Conservation (phyloP, 2,329 filamentous ascomycete genomes). For the Xylaria sp. region DNA sequence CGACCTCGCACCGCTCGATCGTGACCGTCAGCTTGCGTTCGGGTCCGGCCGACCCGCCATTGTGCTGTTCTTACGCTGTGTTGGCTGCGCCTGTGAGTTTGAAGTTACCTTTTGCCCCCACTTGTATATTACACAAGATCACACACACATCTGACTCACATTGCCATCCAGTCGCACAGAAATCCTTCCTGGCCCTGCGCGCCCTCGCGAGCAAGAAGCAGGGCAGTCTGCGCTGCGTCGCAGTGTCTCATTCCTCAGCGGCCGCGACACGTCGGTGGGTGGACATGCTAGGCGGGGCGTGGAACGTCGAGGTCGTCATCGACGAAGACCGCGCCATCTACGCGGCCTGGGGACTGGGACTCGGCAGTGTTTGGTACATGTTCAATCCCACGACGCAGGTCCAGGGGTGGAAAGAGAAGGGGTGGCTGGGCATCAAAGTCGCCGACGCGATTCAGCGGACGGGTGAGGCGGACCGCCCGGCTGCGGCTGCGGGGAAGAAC, state of each 20-base stretch:
- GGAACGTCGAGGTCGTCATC: conserved; percentile 65
- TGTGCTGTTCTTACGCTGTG: conserved; percentile 64
- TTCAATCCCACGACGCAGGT: conserved; percentile 64
- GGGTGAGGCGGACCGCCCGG: conserved; percentile 40
- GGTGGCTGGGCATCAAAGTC: conserved; percentile 63
- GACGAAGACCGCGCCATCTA: conserved; percentile 67
- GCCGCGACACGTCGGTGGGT: conserved; percentile 65
- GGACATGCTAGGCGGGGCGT: conserved; percentile 65
- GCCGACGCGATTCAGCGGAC: conserved; percentile 57
- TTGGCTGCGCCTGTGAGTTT: conserved; percentile 66
- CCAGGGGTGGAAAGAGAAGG: conserved; percentile 64
- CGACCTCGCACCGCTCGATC: conserved; percentile 59
- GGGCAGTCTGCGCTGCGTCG: conserved; percentile 62
- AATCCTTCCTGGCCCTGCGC: conserved; percentile 66
- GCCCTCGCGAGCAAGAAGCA: conserved; percentile 63
- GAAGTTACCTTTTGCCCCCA: neutral
- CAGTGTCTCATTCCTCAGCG: conserved; percentile 67
- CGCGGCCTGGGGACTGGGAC: conserved; percentile 54
- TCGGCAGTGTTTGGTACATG: conserved; percentile 53
- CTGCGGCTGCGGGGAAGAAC: conserved; percentile 51
- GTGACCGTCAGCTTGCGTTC: conserved; percentile 55
- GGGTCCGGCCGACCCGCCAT: conserved; percentile 57
- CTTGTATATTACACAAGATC: neutral
- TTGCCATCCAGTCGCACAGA: conserved; percentile 59
- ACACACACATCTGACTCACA: conserved; percentile 10